Evolutionary conservation across 2,329 filamentous ascomycete genomes (phyloP).

Genomic region (Colletotrichum aenigma): DNA sequence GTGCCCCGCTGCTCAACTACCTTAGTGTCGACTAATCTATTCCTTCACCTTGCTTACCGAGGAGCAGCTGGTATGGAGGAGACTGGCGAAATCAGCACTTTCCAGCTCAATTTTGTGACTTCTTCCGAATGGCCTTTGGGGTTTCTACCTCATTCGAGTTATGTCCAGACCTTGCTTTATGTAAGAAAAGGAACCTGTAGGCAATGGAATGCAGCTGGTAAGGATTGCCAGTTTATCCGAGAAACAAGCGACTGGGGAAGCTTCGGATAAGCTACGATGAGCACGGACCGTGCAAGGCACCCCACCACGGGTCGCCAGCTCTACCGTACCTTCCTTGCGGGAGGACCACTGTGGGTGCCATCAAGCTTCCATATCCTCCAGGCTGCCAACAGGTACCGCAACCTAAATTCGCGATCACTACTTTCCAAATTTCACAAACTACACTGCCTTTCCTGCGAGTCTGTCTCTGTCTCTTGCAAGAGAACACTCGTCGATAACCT

Average conservation of each 20-base stretch:
- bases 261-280: not conserved
- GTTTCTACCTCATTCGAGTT: not conserved
- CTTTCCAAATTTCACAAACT: not conserved
- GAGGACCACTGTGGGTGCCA: not conserved
- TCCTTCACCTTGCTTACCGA: not conserved
- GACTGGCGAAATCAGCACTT: not conserved
- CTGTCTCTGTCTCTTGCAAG: not conserved
- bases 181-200: not conserved
- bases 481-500: not conserved
- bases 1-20: not conserved
- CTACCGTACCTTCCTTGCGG: not conserved
- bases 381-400: not conserved
- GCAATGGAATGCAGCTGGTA: not conserved
- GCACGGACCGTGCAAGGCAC: constrained; percentile 8
- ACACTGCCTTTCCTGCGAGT: not conserved
- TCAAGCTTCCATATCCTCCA: not conserved
- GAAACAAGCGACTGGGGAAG: not conserved
- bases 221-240: not conserved
- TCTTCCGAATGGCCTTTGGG: not conserved
- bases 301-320: not conserved
- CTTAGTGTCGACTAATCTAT: not conserved
- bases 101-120: not conserved
- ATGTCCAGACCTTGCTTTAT: not conserved
- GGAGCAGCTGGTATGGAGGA: not conserved
- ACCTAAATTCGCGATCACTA: not conserved